Base-by-base conservation (phyloP, 495 filamentous ascomycete species). In the Aspergillus hancockii region DNA sequence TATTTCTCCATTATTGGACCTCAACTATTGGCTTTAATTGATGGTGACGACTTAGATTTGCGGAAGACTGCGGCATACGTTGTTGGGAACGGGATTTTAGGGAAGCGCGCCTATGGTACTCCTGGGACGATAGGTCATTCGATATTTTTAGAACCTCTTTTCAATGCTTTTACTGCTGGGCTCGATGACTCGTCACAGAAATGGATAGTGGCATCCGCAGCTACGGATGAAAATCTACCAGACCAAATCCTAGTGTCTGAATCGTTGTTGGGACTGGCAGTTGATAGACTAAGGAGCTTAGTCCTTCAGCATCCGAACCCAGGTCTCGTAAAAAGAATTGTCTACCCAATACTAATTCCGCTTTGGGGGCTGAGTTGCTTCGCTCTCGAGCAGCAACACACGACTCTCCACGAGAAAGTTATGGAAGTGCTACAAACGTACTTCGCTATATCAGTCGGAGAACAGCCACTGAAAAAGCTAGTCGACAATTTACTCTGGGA, bases 61-160 rank as follows among this genome's bases (percentile, higher is more conserved):
- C 79, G 72, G 56, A 88, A 80, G 61, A 86, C 82, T 7, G 87
- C 86, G 4, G 83, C 88, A 0, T 90, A 90, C 66, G 81, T 90
- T 45, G 87, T 92, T 54, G 89, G 87, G 0, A 88, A 85, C 64
- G 88, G 89, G 0, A 85, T 93, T 19, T 67, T 94, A 49, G 84
- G 85, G 0, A 85, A 85, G 55, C 86, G 83, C 52, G 71, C 79
- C 25, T 84, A 81, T 63, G 90, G 90, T 8, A 88, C 87, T 23
- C 86, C 86, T 38, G 87, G 85, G 16, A 83, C 84, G 0, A 76
- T 86, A 34, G 90, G 90, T 0, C 90, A 89, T 83, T 84, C 78
- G 22, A 79, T 83, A 7, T 87, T 92, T 52, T 81, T 86, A 0
- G 79, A 85, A 60, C 90, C 89, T 0, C 73, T 91, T 49, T 76